Conservation (phyloP, 768 basidiomycete species). For the Leccinum uliginosum region DNA sequence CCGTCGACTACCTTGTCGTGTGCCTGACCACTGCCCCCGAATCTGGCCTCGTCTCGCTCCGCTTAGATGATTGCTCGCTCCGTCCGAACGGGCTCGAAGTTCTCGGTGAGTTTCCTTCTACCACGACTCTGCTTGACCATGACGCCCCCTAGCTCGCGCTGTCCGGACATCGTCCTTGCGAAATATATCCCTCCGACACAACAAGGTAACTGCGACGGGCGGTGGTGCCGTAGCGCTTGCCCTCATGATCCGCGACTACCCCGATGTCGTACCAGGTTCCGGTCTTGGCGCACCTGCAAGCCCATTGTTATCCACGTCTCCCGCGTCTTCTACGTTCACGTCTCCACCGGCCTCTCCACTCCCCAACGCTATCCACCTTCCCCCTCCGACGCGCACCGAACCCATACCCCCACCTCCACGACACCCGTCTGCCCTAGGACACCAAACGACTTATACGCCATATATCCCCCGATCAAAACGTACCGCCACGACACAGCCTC, state of each 20-base stretch:
- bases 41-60: conserved; percentile 65
- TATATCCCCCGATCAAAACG: conserved; percentile 70
- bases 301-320: conserved; percentile 8
- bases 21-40: conserved; percentile 45
- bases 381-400: conserved; percentile 29
- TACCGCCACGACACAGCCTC: conserved; percentile 22
- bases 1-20: conserved; percentile 75
- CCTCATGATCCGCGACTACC: conserved; percentile 98
- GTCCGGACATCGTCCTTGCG: conserved; percentile 75
- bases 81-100: conserved; percentile 72
- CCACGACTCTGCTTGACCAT: background rate
- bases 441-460: conserved; percentile 73
- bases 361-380: conserved; percentile 23
- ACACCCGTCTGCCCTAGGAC: conserved; percentile 43
- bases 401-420: conserved; percentile 46
- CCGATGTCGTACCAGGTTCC: conserved; percentile 56
- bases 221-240: conserved; percentile 88
- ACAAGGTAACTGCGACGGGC: conserved; percentile 78
- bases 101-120: conserved; percentile 54
- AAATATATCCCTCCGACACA: conserved; percentile 87
- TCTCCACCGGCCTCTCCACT: conserved; percentile 33
- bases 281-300: background rate
- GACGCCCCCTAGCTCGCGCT: conserved; percentile 54
- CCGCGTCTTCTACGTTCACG: conserved; percentile 17
- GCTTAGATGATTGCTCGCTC: conserved; percentile 83